Evolutionary conservation across 179 eudicot species (phyloP).

Genomic region (Nepenthes alata): DNA sequence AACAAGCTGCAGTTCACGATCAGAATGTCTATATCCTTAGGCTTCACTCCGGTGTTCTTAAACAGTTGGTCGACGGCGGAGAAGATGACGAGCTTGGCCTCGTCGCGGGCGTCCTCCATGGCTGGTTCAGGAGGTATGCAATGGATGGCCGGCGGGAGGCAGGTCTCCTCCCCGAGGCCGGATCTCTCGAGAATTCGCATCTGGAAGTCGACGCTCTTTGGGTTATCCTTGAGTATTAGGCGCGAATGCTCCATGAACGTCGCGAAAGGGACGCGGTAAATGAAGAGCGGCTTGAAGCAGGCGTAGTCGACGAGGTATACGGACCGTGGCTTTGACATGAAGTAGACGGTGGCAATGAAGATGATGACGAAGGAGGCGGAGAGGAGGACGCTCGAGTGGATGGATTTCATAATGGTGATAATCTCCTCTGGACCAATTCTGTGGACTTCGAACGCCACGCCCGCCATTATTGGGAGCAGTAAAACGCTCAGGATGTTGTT

Average conservation of each 20-base stretch:
- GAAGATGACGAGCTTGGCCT: constrained; percentile 58
- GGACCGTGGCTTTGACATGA: constrained; percentile 56
- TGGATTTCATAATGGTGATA: constrained; percentile 11
- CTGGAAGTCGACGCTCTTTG: constrained; percentile 59
- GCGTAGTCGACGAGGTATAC: constrained; percentile 62
- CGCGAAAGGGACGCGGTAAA: constrained; percentile 51
- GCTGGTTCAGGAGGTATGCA: constrained; percentile 60
- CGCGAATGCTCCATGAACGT: constrained; percentile 69
- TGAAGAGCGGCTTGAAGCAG: constrained; percentile 46
- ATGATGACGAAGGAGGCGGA: constrained; percentile 33
- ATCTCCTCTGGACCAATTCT: constrained; percentile 38
- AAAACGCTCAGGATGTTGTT: constrained; percentile 39
- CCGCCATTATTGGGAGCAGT: constrained; percentile 33
- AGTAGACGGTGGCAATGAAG: constrained; percentile 39
- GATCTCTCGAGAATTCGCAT: constrained; percentile 64
- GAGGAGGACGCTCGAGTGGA: constrained; percentile 27
- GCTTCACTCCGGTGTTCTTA: constrained; percentile 34
- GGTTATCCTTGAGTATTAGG: constrained; percentile 35
- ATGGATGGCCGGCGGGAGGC: constrained; percentile 58
- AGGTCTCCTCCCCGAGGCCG: constrained; percentile 72
- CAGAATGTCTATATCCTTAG: constrained; percentile 60
- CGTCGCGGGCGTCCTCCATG: constrained; percentile 46
- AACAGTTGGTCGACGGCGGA: constrained; percentile 38
- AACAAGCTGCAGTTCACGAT: constrained; percentile 70
- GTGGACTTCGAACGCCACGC: constrained; percentile 20